Conservation (phyloP, 1,284 basidiomycete genomes). For the Macrocystidia cucumis region DNA sequence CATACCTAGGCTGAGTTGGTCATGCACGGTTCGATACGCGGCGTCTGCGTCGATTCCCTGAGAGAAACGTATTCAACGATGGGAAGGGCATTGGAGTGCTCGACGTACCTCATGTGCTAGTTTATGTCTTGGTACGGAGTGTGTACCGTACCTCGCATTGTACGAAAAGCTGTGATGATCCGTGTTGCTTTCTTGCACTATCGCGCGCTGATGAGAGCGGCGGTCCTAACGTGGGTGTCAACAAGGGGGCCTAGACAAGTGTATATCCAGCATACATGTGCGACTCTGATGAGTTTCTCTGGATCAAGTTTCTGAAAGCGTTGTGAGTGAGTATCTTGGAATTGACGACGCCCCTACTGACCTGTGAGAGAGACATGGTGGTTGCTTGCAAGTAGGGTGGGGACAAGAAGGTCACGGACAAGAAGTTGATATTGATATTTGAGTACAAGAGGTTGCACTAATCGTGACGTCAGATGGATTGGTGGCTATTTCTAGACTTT, state of each 20-base stretch:
- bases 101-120: constrained; percentile 50
- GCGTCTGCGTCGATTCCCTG: constrained; percentile 48
- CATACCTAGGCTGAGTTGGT: constrained; percentile 69
- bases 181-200: constrained; percentile 38
- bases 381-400: too few relatives aligned
- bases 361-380: constrained; percentile 32
- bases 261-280: constrained; percentile 31
- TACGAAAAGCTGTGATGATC: constrained; percentile 42
- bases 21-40: constrained; percentile 79
- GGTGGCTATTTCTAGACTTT: too few relatives aligned
- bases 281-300: constrained; percentile 47
- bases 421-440: too few relatives aligned
- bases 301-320: constrained; percentile 52
- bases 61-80: constrained; percentile 1
- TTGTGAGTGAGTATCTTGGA: not conserved
- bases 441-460: too few relatives aligned
- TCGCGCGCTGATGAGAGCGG: constrained; percentile 1
- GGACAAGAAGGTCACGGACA: too few relatives aligned
- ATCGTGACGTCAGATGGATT: too few relatives aligned
- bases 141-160: constrained; percentile 57
- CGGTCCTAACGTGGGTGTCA: too few relatives aligned
- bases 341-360: not conserved
- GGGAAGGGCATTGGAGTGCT: not conserved
- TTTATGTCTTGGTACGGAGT: constrained; percentile 59
- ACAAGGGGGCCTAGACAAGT: not conserved